Percentiles rank a stretch among this genome's conserved stretches.
Evolutionary conservation across 2,329 filamentous ascomycete genomes (phyloP).

Genomic region (Exophiala spinifera): DNA sequence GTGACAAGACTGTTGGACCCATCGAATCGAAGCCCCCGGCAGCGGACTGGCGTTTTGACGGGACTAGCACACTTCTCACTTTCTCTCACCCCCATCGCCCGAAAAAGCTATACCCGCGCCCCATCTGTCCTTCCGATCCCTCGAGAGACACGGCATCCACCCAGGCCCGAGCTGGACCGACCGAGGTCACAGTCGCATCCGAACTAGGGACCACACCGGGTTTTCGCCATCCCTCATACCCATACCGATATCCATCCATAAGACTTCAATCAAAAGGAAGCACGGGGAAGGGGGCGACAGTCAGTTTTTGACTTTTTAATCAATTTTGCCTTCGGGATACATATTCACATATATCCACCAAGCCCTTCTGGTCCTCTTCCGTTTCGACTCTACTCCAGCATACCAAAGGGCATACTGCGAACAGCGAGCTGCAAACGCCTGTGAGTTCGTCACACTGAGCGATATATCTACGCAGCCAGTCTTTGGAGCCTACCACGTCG

Average conservation of each 20-base stretch:
- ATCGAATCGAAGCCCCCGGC: not conserved
- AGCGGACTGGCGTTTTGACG: no score
- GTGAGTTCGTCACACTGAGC: no score
- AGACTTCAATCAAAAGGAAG: conserved; percentile 4
- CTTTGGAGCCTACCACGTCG: conserved; percentile 10
- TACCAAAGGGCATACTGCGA: not conserved
- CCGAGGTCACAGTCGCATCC: conserved; percentile 17
- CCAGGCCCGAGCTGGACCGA: conserved; percentile 6
- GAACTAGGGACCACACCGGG: conserved; percentile 15
- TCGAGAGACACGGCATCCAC: not conserved
- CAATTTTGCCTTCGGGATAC: conserved; percentile 1
- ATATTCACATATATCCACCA: conserved; percentile 7
- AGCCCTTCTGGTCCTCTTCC: conserved; percentile 3
- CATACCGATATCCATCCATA: not conserved
- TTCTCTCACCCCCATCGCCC: conserved; percentile 11
- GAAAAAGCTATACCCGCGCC: conserved; percentile 6
- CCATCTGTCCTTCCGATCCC: conserved; percentile 1
- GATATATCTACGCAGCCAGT: conserved; percentile 7
- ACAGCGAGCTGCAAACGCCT: not conserved
- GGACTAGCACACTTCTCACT: not conserved
- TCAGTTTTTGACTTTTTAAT: not conserved
- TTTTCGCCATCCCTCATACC: conserved; percentile 10
- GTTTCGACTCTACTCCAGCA: not conserved
- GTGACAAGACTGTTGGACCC: conserved; percentile 7
- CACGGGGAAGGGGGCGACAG: conserved; percentile 23